These are phyloP conservation scores for Pascua guehoae DNA, from an alignment of 1,284 basidiomycete genomes.

Conservation along the genomic window DNA sequence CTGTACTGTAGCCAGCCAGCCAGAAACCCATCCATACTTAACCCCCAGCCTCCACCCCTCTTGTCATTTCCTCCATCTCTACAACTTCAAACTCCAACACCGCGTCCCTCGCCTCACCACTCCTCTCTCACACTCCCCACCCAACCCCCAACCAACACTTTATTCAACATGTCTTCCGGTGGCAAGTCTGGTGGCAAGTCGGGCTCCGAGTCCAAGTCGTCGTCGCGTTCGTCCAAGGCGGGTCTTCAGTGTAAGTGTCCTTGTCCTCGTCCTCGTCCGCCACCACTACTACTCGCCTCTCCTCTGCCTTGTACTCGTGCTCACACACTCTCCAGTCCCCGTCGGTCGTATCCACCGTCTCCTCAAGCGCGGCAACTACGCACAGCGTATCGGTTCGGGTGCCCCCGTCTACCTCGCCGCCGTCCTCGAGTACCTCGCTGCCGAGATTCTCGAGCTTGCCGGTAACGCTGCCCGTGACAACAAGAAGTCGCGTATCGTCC, in stretches of 20 bases:
- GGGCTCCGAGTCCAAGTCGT: slow-evolving; percentile 53
- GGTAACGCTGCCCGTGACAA: slow-evolving; percentile 66
- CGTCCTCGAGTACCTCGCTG: slow-evolving; percentile 61
- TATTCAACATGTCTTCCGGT: slow-evolving; percentile 56
- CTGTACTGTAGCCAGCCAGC: no score
- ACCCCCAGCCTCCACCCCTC: no score
- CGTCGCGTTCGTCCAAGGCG: slow-evolving; percentile 77
- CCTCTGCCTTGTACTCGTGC: background rate
- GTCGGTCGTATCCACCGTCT: slow-evolving; percentile 85
- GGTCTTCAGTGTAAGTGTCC: slow-evolving; percentile 61
- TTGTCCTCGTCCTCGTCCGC: slow-evolving; percentile 16
- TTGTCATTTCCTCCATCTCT: no score
- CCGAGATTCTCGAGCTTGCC: slow-evolving; percentile 82
- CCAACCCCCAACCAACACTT: slow-evolving; percentile 10
- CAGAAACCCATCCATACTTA: no score
- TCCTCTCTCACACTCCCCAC: slow-evolving; percentile 2
- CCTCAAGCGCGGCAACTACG: slow-evolving; percentile 80
- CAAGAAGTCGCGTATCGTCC: slow-evolving; percentile 80
- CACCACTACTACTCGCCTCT: no score
- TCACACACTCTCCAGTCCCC: slow-evolving; percentile 55
- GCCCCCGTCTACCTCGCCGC: slow-evolving; percentile 76
- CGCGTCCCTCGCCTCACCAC: background rate
- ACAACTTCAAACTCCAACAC: background rate
- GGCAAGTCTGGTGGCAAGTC: slow-evolving; percentile 55
- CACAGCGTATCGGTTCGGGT: slow-evolving; percentile 60